A percentile compares a stretch with the other conserved stretches of the same genome.
These are phyloP conservation scores for Aureobasidium uvarum DNA, from an alignment of 2,329 filamentous ascomycete species.

Conservation along the genomic window DNA sequence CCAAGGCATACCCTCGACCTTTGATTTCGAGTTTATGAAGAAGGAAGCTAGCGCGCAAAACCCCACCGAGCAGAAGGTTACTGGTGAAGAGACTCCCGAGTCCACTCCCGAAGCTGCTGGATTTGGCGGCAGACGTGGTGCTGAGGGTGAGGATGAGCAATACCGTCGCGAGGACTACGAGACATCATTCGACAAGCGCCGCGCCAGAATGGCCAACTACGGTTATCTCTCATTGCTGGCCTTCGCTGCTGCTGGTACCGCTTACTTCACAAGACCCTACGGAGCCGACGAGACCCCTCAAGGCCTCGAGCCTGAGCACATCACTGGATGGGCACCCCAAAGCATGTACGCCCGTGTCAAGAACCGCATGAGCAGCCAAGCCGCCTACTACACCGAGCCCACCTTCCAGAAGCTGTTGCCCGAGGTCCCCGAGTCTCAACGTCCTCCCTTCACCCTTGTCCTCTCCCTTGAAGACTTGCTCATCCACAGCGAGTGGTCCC, in stretches of 20 bases:
- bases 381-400: conserved; percentile 94
- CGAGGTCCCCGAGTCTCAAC: conserved; percentile 71
- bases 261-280: conserved; percentile 87
- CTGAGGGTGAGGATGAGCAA: conserved; percentile 54
- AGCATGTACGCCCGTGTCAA: conserved; percentile 79
- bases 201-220: conserved; percentile 72
- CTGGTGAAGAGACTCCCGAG: conserved; percentile 35
- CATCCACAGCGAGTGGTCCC: conserved; percentile 90
- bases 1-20: conserved; percentile 89
- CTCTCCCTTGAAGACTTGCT: conserved; percentile 91
- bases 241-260: conserved; percentile 56
- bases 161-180: conserved; percentile 79
- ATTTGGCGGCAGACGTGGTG: conserved; percentile 34
- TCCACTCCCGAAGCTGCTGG: conserved; percentile 28
- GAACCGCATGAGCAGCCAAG: conserved; percentile 70
- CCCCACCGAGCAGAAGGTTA: conserved; percentile 29
- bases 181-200: conserved; percentile 82
- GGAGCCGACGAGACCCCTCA: conserved; percentile 66
- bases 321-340: conserved; percentile 72
- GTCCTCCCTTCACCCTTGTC: conserved; percentile 87
- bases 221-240: conserved; percentile 64
- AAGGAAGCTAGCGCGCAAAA: conserved; percentile 30
- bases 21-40: conserved; percentile 69
- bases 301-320: conserved; percentile 56
- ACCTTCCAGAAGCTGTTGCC: conserved; percentile 91